phyloP scores from a whole-genome alignment of 2,329 filamentous ascomycete species.

The Colletotrichum melonis region DNA sequence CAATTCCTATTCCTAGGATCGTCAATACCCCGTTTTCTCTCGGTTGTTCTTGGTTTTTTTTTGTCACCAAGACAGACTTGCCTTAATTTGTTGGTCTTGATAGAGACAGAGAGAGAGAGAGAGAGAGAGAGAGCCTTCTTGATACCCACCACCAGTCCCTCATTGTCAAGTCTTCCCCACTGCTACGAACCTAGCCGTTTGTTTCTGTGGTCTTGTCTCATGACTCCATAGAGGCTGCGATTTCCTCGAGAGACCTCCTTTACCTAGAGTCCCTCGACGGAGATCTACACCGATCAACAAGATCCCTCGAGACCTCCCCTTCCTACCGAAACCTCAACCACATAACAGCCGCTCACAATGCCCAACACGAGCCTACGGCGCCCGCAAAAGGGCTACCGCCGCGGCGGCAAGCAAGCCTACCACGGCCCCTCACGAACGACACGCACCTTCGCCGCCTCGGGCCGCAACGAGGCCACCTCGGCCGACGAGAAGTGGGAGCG shows the following conservation, averaged over 20 bases:
- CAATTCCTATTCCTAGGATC: constrained; percentile 30
- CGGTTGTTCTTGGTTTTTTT: constrained; percentile 4
- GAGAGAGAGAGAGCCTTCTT: background rate
- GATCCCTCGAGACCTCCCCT: background rate
- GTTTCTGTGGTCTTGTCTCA: background rate
- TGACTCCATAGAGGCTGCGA: constrained; percentile 2
- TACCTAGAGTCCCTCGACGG: constrained; percentile 14
- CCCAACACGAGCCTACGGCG: constrained; percentile 69
- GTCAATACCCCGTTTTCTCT: constrained; percentile 10
- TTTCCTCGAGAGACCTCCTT: background rate
- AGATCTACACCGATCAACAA: background rate
- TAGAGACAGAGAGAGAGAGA: no score
- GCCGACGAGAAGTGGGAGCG: constrained; percentile 94
- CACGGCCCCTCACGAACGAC: constrained; percentile 72
- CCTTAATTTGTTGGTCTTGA: background rate
- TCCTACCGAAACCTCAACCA: background rate
- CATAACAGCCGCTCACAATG: constrained; percentile 52
- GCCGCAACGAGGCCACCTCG: constrained; percentile 86
- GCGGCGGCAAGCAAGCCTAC: constrained; percentile 74
- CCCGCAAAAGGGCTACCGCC: constrained; percentile 75
- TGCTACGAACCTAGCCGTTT: background rate
- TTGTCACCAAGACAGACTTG: background rate
- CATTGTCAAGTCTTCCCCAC: background rate
- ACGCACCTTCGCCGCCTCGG: constrained; percentile 84
- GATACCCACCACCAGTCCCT: constrained; percentile 27